These are phyloP conservation scores for Penicillium sp. DNA, from an alignment of 2,329 filamentous ascomycete genomes.

Conservation along the genomic window DNA sequence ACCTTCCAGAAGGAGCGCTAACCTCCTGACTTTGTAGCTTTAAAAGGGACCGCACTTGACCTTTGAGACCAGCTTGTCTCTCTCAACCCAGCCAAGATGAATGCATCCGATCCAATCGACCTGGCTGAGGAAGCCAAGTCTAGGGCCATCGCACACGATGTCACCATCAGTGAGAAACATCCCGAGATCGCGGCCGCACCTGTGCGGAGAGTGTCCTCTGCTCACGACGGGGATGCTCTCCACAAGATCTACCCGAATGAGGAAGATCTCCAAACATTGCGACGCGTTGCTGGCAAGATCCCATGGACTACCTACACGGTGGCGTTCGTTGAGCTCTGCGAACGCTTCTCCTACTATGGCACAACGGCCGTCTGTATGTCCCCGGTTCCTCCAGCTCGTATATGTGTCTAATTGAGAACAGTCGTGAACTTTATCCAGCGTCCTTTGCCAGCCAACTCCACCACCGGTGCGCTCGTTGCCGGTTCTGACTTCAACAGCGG, in stretches of 20 bases:
- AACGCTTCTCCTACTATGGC: slow-evolving; percentile 74
- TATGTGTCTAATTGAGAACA: slow-evolving; percentile 21
- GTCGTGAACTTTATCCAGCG: slow-evolving; percentile 60
- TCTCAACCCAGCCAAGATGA: slow-evolving; percentile 16
- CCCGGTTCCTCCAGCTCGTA: background rate
- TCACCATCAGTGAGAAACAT: slow-evolving; percentile 13
- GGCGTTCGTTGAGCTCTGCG: slow-evolving; percentile 67
- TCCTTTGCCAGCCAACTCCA: slow-evolving; percentile 50
- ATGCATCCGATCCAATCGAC: slow-evolving; percentile 25
- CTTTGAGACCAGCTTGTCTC: background rate
- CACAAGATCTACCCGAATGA: slow-evolving; percentile 25
- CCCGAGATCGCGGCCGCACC: slow-evolving; percentile 12
- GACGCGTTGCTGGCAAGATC: slow-evolving; percentile 43
- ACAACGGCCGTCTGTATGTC: slow-evolving; percentile 59
- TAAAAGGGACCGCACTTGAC: background rate
- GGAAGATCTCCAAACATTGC: slow-evolving; percentile 33
- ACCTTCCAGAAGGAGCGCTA: slow-evolving; percentile 4
- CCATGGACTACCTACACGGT: slow-evolving; percentile 64
- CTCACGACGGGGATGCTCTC: slow-evolving; percentile 1
- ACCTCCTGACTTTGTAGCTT: background rate
- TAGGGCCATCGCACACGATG: slow-evolving; percentile 18
- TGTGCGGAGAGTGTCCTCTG: background rate
- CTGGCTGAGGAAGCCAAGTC: slow-evolving; percentile 24
- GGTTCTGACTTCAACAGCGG: slow-evolving; percentile 18
- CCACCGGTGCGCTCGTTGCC: slow-evolving; percentile 43